These are phyloP conservation scores for Stephanodiscus triporus DNA, from an alignment of 108 stramenopile species.

Conservation along the genomic window DNA sequence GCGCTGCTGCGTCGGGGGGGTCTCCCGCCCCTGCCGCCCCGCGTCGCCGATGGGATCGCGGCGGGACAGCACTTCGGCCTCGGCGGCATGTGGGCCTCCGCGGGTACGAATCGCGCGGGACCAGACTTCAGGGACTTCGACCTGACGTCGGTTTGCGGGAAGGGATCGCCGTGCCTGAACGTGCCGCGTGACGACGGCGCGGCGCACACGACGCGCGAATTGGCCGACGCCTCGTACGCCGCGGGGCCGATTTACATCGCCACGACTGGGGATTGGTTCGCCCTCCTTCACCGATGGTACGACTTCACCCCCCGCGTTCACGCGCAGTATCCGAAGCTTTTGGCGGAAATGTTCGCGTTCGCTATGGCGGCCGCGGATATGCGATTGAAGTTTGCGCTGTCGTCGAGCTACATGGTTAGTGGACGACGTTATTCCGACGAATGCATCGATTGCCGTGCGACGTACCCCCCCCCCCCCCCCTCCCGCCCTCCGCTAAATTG, in stretches of 20 bases:
- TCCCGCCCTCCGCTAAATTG: neutral
- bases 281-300: slow-evolving; percentile 57
- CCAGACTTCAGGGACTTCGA: slow-evolving; percentile 54
- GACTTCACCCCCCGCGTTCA: slow-evolving; percentile 73
- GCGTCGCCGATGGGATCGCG: slow-evolving; percentile 22
- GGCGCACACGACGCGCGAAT: slow-evolving; percentile 30
- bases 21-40: slow-evolving; percentile 25
- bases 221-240: slow-evolving; percentile 56
- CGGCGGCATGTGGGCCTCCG: slow-evolving; percentile 36
- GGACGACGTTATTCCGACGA: neutral
- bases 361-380: slow-evolving; percentile 84
- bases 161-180: slow-evolving; percentile 39
- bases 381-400: slow-evolving; percentile 62
- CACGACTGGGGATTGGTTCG: slow-evolving; percentile 64
- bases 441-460: neutral
- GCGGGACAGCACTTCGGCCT: slow-evolving; percentile 51
- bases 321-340: slow-evolving; percentile 67
- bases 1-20: slow-evolving; percentile 22
- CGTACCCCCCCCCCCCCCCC: too few species aligned
- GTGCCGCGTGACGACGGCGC: neutral
- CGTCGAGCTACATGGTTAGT: slow-evolving; percentile 73
- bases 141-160: slow-evolving; percentile 47
- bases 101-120: slow-evolving; percentile 28
- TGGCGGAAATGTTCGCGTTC: slow-evolving; percentile 95
- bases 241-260: slow-evolving; percentile 79